Conservation (phyloP, 495 filamentous ascomycete genomes). For the Aspergillus sparsus region DNA sequence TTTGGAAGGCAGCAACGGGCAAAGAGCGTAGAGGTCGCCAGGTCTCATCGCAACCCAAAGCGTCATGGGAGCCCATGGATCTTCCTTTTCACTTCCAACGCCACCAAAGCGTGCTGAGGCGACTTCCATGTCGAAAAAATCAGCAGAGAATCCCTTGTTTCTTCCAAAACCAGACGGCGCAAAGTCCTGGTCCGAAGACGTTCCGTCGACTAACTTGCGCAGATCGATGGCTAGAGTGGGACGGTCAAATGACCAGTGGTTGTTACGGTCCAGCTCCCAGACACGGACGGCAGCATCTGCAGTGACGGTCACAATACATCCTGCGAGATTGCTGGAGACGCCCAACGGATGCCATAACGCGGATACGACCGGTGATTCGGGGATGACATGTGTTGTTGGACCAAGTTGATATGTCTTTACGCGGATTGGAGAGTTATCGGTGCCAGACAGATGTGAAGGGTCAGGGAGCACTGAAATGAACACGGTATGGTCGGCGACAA, state of each 20-base stretch:
- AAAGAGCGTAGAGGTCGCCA: slow-evolving; percentile 88
- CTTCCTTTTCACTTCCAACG: slow-evolving; percentile 60
- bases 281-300: slow-evolving; percentile 80
- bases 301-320: slow-evolving; percentile 78
- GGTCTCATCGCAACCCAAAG: slow-evolving; percentile 87
- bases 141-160: slow-evolving; percentile 80
- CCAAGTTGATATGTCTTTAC: slow-evolving; percentile 83
- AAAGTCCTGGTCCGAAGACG: slow-evolving; percentile 74
- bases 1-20: slow-evolving; percentile 77
- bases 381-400: slow-evolving; percentile 83
- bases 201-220: slow-evolving; percentile 77
- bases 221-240: slow-evolving; percentile 81
- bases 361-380: slow-evolving; percentile 72
- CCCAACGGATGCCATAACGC: slow-evolving; percentile 88
- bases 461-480: slow-evolving; percentile 80
- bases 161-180: slow-evolving; percentile 65
- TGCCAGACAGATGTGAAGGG: slow-evolving; percentile 65
- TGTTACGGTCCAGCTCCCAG: slow-evolving; percentile 79
- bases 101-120: slow-evolving; percentile 82
- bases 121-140: slow-evolving; percentile 83
- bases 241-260: slow-evolving; percentile 80
- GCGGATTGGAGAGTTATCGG: slow-evolving; percentile 64
- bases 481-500: slow-evolving; percentile 79
- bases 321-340: slow-evolving; percentile 56
- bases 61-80: slow-evolving; percentile 88